Conservation (phyloP, 768 basidiomycete species). For the Lactifluus echinatus region DNA sequence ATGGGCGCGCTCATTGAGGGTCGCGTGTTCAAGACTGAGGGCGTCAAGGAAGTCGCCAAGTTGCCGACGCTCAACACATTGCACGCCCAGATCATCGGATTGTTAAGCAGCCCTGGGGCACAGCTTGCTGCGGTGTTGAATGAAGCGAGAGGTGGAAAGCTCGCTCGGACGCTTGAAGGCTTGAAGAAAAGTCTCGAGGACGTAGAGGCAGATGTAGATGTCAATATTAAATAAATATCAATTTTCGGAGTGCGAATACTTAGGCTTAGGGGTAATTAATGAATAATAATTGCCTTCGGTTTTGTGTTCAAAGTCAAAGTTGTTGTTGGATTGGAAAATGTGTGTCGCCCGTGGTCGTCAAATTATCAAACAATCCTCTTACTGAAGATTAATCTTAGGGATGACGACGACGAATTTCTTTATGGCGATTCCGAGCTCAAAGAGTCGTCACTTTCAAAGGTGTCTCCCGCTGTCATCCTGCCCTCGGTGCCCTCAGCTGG, state of each 20-base stretch:
- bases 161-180: constrained; percentile 69
- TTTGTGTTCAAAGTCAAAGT: not conserved
- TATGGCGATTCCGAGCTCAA: constrained; percentile 25
- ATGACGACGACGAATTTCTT: constrained; percentile 31
- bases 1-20: constrained; percentile 78
- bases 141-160: constrained; percentile 57
- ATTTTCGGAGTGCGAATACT: constrained; percentile 9
- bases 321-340: constrained; percentile 14
- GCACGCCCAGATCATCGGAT: constrained; percentile 74
- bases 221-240: constrained; percentile 1
- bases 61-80: constrained; percentile 73
- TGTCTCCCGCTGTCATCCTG: constrained; percentile 23
- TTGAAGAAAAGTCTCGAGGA: constrained; percentile 61
- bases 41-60: constrained; percentile 55
- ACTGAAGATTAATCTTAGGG: constrained; percentile 19
- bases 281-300: not conserved
- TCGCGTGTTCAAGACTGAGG: constrained; percentile 50
- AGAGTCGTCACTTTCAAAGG: constrained; percentile 21
- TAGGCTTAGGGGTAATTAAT: not conserved
- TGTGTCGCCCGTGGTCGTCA: constrained; percentile 12
- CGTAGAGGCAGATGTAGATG: constrained; percentile 36
- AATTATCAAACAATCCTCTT: not conserved
- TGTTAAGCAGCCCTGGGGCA: constrained; percentile 66
- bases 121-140: constrained; percentile 65
- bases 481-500: constrained; percentile 32